A percentile compares a stretch with the other conserved stretches of the same genome.
These are phyloP conservation scores for Blepharisma japonicum DNA, from an alignment of 73 alveolate genomes.

Conservation along the genomic window DNA sequence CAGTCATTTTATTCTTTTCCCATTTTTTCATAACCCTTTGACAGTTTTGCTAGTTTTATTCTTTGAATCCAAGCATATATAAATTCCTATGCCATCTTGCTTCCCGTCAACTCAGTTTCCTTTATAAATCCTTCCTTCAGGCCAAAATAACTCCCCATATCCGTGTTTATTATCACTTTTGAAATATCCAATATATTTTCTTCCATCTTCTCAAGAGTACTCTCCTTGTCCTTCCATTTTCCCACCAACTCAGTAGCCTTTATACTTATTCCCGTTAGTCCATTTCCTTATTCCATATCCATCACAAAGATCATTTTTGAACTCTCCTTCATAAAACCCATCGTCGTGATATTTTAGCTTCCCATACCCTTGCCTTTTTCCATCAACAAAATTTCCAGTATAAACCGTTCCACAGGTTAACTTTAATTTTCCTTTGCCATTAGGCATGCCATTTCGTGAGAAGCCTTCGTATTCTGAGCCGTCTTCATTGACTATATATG, in stretches of 20 bases:
- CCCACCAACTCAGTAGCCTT: constrained; percentile 1
- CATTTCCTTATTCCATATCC: constrained; percentile 2
- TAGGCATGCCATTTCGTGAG: too few species aligned
- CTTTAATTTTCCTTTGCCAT: constrained; percentile 19
- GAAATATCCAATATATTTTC: constrained; percentile 40
- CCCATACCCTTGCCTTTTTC: constrained; percentile 69
- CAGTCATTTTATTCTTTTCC: too few species aligned
- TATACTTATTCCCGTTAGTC: neutral
- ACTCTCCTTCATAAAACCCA: constrained; percentile 44
- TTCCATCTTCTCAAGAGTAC: constrained; percentile 46
- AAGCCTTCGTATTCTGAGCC: too few species aligned
- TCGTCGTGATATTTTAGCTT: constrained; percentile 67
- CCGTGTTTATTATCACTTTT: constrained; percentile 29
- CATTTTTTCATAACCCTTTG: too few species aligned
- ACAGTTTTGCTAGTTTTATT: neutral
- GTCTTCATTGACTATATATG: too few species aligned
- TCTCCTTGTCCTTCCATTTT: constrained; percentile 31
- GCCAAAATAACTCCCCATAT: constrained; percentile 41
- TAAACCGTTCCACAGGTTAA: constrained; percentile 41
- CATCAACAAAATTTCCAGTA: constrained; percentile 69
- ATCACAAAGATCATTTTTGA: neutral
- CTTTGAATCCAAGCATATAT: constrained; percentile 12
- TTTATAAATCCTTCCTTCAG: constrained; percentile 46
- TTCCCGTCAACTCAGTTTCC: constrained; percentile 39
- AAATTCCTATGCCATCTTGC: constrained; percentile 45